Evolutionary conservation across 108 stramenopile species (phyloP).

Genomic region (Skeletonema grethae): DNA sequence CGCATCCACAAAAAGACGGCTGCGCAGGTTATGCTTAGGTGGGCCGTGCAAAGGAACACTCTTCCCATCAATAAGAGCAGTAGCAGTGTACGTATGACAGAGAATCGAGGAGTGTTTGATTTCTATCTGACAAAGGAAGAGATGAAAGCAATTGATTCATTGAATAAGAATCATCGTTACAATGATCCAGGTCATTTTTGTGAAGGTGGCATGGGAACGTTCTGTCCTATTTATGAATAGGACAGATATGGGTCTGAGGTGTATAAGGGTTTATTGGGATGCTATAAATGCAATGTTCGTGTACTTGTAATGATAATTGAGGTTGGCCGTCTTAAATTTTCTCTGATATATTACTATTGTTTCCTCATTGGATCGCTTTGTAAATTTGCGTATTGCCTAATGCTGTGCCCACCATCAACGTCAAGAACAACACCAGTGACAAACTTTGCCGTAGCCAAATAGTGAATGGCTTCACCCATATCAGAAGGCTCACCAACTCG

Average conservation of each 20-base stretch:
- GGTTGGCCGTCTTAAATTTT: background rate
- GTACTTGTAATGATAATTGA: background rate
- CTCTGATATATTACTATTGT: too few relatives aligned
- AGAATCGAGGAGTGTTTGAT: slow-evolving; percentile 82
- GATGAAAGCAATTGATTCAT: slow-evolving; percentile 64
- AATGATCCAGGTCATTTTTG: slow-evolving; percentile 94
- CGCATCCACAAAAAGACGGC: slow-evolving; percentile 69
- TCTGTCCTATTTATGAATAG: slow-evolving; percentile 90
- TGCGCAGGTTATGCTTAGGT: slow-evolving; percentile 88
- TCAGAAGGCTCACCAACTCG: slow-evolving; percentile 55
- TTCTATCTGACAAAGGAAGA: slow-evolving; percentile 79
- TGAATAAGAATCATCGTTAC: slow-evolving; percentile 88
- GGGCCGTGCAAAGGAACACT: slow-evolving; percentile 87
- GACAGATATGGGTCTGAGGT: background rate
- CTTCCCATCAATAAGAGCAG: slow-evolving; percentile 82
- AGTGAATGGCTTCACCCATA: slow-evolving; percentile 72
- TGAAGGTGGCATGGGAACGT: slow-evolving; percentile 83
- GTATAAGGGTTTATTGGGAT: background rate
- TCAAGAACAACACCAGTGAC: slow-evolving; percentile 65
- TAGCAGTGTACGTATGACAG: slow-evolving; percentile 64
- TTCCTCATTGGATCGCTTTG: slow-evolving; percentile 60
- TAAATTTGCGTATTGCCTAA: slow-evolving; percentile 64
- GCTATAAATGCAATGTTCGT: background rate
- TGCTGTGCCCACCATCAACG: slow-evolving; percentile 65
- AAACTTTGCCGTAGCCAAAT: slow-evolving; percentile 56